Base-by-base conservation (phyloP, 2,329 filamentous ascomycete species). In the Penicillium thymicola region DNA sequence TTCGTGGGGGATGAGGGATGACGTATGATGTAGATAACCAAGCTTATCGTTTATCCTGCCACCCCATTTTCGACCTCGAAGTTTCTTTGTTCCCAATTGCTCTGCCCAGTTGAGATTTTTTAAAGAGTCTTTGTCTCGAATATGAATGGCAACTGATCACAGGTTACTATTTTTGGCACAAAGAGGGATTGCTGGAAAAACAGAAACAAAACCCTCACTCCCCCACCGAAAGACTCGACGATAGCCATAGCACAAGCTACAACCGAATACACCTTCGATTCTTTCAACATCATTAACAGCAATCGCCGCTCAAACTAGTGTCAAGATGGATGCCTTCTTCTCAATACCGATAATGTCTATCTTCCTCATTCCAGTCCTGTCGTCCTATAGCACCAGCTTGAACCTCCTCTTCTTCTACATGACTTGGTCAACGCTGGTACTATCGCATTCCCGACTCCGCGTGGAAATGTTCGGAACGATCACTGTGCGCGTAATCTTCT, bases 401-500 rank as follows among this genome's bases (percentile, higher is more conserved):
- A 96, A 94, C 72, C 77, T 96, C 25, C 78, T 95, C 60, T 92
- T 96, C 78, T 94, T 96, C 75, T 93, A 92, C 72, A 83, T 96
- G 77, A 93, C 90, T 65, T 96, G 92, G 92, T 85, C 86, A 6
- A 93, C 90, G 0, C 81, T 97, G 32, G 85, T 95, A 38, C 78
- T 93, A 3, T 89, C 88, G 7, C 89, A 95, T 66, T 81, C 87
- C 1, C 86, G 89, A 0, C 78, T 94, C 16, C 83, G 85, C 57
- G 84, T 96, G 55, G 90, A 96, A 71, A 71, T 94, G 1, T 78
- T 89, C 51, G 89, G 87, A 54, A 87, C 87, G 0, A 71, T 90
- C 5, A 82, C 83, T 25, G 78, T 92, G 47, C 87, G 89, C 41
- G 56, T 87, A 10, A 62, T 89, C 5, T 85, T 92, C 67, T 95